phyloP scores from a whole-genome alignment of 352 stramenopile species.

The Hyaloperonospora brassicae region DNA sequence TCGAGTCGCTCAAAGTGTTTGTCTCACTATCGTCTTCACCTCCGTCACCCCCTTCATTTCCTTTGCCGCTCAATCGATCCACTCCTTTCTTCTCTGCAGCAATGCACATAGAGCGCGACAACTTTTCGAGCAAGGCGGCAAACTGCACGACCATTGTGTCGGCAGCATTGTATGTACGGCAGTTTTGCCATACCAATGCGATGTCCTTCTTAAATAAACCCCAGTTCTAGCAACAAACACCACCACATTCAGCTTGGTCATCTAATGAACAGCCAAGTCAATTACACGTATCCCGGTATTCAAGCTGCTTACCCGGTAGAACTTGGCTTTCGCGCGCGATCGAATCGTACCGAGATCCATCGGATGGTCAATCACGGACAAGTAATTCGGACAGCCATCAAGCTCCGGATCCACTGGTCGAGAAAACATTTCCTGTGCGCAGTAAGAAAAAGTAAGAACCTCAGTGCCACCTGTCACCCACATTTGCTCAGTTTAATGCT shows the following conservation, averaged over 20 bases:
- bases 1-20: conserved; percentile 41
- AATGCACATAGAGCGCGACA: conserved; percentile 56
- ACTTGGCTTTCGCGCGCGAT: conserved; percentile 39
- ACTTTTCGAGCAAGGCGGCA: conserved; percentile 49
- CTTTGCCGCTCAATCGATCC: conserved; percentile 29
- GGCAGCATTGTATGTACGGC: conserved; percentile 64
- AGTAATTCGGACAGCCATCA: conserved; percentile 80
- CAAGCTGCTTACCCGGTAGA: conserved; percentile 49
- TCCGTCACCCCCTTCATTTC: conserved; percentile 9
- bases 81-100: conserved; percentile 54
- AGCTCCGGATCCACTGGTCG: conserved; percentile 74
- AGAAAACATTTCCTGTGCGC: conserved; percentile 63
- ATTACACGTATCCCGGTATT: not conserved
- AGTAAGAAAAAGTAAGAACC: conserved; percentile 9
- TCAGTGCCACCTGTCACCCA: not conserved
- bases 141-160: conserved; percentile 78
- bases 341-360: conserved; percentile 85
- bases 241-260: conserved; percentile 10
- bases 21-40: conserved; percentile 32
- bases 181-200: conserved; percentile 79
- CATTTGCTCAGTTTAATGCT: not conserved
- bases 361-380: conserved; percentile 68
- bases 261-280: not conserved
- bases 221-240: conserved; percentile 41
- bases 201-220: conserved; percentile 73